Evolutionary conservation across 202 grass and related monocot genomes (phyloP), one percentile per base, ranked within the genome.

Genomic region (Dendrocalamus latiflorus): DNA sequence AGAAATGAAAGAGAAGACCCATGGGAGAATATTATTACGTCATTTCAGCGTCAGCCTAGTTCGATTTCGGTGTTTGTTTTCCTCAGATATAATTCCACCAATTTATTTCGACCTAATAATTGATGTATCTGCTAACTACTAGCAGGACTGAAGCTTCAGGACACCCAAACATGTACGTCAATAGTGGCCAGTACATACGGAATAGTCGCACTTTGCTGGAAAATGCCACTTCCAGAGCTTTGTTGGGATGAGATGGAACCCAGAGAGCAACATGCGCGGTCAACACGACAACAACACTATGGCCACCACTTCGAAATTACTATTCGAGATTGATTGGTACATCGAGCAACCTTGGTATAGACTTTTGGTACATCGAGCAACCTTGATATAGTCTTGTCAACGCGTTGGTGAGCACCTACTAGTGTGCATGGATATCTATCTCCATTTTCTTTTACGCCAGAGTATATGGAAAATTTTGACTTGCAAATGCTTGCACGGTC

Each of bases 301-400:
- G 67, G n/a, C 71, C 65, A 65, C 56, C 67, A 60, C 59, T 61
- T 30, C 16, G 24, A 54, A 45, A 26, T 18, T 53, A 14, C 11
- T 49, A 41, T 70, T 77, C 49, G 57, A 28, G 9, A 57, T 15
- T 49, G 85, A 91, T 87, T 20, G 84, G 30, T 65, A 81, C 85
- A 64, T 88, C 43, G 43, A 90, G 88, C 84, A 79, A 90, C 88
- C 88, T 76, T 76, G 88, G 86, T 73, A 38, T 68, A 56, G 84
- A 86, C 84, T 25, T 67, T 87, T 20, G 84, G 28, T 65, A 81
- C 85, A 64, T 88, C 43, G 43, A 90, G 88, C 83, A 79, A 90
- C 88, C 88, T 76, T 76, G 88, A 90, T 73, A 38, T 68, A n/a
- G 58, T 21, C 30, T 79, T 82, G 74, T 83, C 67, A 77, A 83